phyloP scores from a whole-genome alignment of 2,329 filamentous ascomycete genomes.

The Teratosphaeria zuluensis region DNA sequence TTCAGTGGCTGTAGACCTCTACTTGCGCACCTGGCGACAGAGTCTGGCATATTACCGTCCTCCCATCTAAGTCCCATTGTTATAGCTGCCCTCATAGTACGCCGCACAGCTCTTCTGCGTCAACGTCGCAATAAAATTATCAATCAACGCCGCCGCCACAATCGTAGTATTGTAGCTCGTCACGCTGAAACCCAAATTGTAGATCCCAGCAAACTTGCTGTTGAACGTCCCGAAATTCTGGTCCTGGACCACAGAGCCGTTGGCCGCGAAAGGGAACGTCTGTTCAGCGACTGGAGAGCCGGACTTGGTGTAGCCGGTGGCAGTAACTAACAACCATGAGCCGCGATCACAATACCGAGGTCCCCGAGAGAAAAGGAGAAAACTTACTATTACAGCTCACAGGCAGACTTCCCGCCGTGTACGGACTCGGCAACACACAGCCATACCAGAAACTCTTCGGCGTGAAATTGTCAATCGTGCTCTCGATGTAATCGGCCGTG shows the following conservation, averaged over 20 bases:
- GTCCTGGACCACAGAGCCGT: constrained; percentile 10
- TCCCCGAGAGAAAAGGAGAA: not conserved
- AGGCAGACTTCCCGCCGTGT: constrained; percentile 9
- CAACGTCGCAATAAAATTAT: constrained; percentile 10
- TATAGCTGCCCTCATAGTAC: not conserved
- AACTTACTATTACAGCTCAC: constrained; percentile 5
- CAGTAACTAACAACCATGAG: constrained; percentile 1
- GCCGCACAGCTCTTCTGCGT: constrained; percentile 2
- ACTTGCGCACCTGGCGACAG: too few relatives aligned
- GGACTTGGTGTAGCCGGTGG: constrained; percentile 4
- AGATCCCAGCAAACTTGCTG: constrained; percentile 5
- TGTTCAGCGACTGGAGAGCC: constrained; percentile 4
- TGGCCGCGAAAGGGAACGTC: constrained; percentile 9
- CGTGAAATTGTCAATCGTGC: constrained; percentile 7
- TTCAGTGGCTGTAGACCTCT: too few relatives aligned
- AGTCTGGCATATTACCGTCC: not conserved
- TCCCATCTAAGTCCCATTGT: not conserved
- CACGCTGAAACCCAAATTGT: constrained; percentile 8
- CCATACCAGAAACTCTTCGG: constrained; percentile 9
- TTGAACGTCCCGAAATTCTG: constrained; percentile 8
- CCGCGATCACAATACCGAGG: too few relatives aligned
- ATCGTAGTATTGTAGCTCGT: constrained; percentile 1
- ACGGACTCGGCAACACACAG: constrained; percentile 8
- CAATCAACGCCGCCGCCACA: constrained; percentile 4
- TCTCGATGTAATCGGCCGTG: constrained; percentile 8